These are phyloP conservation scores for Plasmodium vivax DNA, from an alignment of 169 alveolate genomes.

Conservation along the genomic window DNA sequence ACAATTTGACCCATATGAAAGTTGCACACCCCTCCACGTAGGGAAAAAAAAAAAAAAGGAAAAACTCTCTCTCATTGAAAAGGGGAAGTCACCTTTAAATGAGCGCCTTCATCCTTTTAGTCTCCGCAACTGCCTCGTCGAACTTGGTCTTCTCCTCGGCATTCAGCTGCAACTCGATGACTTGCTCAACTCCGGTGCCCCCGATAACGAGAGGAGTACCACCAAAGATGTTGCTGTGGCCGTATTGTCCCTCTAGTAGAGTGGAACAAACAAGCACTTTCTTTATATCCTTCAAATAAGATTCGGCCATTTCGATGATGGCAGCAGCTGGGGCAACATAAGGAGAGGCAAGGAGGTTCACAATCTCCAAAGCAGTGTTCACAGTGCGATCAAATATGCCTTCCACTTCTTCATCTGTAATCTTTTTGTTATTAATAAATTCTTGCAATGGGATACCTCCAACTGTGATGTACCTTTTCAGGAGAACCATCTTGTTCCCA, in stretches of 20 bases:
- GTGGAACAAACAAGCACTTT: conserved; percentile 88
- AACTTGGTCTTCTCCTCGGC: conserved; percentile 81
- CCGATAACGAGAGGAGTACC: conserved; percentile 91
- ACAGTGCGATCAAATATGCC: conserved; percentile 80
- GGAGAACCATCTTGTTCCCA: conserved; percentile 86
- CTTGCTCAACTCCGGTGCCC: conserved; percentile 87
- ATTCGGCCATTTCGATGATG: conserved; percentile 82
- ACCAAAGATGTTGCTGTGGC: conserved; percentile 83
- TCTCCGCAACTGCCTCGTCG: conserved; percentile 76
- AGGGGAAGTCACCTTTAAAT: neutral
- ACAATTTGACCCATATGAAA: neutral
- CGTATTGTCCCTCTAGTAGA: conserved; percentile 89
- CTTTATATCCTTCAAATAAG: conserved; percentile 83
- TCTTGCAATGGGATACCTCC: conserved; percentile 81
- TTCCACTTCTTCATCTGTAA: conserved; percentile 74
- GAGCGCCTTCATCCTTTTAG: conserved; percentile 73
- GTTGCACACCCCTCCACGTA: neutral
- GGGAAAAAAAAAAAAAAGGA: neutral
- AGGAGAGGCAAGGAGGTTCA: conserved; percentile 82
- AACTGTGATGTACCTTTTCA: conserved; percentile 80
- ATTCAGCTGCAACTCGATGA: conserved; percentile 81
- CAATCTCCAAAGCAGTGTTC: conserved; percentile 82
- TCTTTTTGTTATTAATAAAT: conserved; percentile 76
- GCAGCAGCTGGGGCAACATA: conserved; percentile 86
- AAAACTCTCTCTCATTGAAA: neutral